Base-by-base conservation (phyloP, 73 alveolate genomes). In the Uronychia setigera region DNA sequence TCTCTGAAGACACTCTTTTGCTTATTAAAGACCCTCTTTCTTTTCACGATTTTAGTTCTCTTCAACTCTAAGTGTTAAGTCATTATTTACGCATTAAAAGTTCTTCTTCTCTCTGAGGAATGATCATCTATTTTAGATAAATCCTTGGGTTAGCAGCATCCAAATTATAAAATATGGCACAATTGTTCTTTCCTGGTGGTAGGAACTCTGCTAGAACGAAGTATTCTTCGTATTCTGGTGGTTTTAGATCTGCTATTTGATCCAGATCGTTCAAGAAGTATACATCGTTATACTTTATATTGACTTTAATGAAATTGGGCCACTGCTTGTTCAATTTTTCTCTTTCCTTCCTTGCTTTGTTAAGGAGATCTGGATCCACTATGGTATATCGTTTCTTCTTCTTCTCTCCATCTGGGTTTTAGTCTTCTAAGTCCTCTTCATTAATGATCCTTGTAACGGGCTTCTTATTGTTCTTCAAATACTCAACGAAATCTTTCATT, bases 111-210 rank as follows among this genome's bases (percentile, higher is more conserved):
- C 67, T 11, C n/a, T 5, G 19, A 46, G 67, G 67, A 19, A 46
- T 19, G 67, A 19, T 11, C 67, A 46, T 46, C 19, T 46, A 19
- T 19, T 46, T 46, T 19, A 46, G n/a, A 19, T 46, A 46, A 19
- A 46, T 46, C 67, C 67, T 46, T 5, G 67, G 67, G 67, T 46
- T 46, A 5, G 5, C 5, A 46, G 67, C 67, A 19, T 46, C 67
- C 67, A 46, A 46, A 19, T 46, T 46, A 19, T 46, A 46, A 19
- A 46, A 46, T 5, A 46, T 67, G 32, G 32, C 85, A 25, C 80
- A 35, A 33, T 87, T 87, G 75, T 80, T 77, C 46, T 87, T 87
- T 26, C 93, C 93, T 13, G 88, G 88, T 5, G 93, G 93, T 0
- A 87, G 74, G 80, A 31, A 87, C 32, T 74, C 59, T 5, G 93